Base-by-base conservation (phyloP, 805 yeast species). In the Maudiozyma bulderi region DNA sequence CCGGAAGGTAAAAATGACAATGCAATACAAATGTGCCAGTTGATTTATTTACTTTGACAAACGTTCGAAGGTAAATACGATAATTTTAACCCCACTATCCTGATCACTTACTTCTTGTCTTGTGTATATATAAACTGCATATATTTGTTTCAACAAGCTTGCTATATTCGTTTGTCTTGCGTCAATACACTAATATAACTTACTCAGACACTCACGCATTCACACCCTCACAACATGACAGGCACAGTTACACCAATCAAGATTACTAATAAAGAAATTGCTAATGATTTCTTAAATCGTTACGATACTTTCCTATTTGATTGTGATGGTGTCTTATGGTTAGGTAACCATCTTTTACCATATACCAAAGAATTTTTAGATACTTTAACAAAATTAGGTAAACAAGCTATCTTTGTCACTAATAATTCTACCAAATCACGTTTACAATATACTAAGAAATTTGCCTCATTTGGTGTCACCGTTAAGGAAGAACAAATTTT, bases 291-390 rank as follows among this genome's bases (percentile, higher is more conserved):
- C 44, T 67, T 93, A 8, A 77, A 75, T 54, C 62, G 73, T 47
- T 85, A 84, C 64, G 96, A 89, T 62, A 88, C 86, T 51, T 91
- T 90, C 59, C 71, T 93, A 56, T 93, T 93, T 64, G 99, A 93
- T 61, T 93, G 99, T 70, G 99, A 93, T 64, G 99, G 99, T 33
- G 99, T 93, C 5, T 73, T 93, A 51, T 93, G 99, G 99, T 69
- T 85, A 45, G 98, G 98, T 2, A 81, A 78, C 53, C 86, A 82
- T 55, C 67, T 87, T 28, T 73, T 93, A 44, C 97, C 97, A 6
- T 71, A 77, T 14, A 85, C 87, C 1, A 74, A 72, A 10, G 97
- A 93, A 64, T 85, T 96, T 0, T 66, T 93, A 40, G 73, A 74
- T 8, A 62, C 84, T 40, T 71, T 93, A 54, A 75, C 59, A 43